phyloP scores from a whole-genome alignment of 345 rosid species.

The Tarenaya hassleriana region DNA sequence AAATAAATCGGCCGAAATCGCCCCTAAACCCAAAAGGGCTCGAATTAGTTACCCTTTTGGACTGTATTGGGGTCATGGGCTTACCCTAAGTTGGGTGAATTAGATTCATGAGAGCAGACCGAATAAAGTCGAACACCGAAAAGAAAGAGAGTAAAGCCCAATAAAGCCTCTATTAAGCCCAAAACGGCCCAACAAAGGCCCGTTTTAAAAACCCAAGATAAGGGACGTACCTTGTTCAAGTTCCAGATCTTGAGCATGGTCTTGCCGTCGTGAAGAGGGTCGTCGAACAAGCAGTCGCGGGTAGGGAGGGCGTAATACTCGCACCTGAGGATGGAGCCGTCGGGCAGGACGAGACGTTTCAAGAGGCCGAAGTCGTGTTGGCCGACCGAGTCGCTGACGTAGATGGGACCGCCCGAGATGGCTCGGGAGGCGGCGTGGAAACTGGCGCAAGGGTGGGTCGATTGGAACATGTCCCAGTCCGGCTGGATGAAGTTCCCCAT shows the following conservation, averaged over 20 bases:
- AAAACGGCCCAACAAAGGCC: neutral
- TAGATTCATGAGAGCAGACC: neutral
- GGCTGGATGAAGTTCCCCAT: conserved; percentile 99
- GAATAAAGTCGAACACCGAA: neutral
- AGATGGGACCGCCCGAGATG: conserved; percentile 90
- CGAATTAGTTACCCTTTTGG: no score
- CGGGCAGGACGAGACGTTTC: conserved; percentile 60
- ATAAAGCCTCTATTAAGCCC: neutral
- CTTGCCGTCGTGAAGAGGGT: conserved; percentile 96
- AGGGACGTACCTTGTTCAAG: conserved; percentile 66
- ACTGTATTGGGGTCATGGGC: no score
- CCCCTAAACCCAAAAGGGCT: no score
- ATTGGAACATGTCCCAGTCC: conserved; percentile 99
- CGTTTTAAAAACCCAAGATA: neutral
- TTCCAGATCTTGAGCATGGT: conserved; percentile 99
- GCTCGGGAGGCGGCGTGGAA: conserved; percentile 97
- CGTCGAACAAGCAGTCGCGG: conserved; percentile 73
- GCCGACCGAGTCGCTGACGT: conserved; percentile 76
- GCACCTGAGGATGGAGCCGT: conserved; percentile 81
- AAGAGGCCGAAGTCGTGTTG: conserved; percentile 70
- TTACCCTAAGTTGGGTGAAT: no score
- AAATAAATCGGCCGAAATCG: no score
- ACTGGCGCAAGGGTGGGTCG: conserved; percentile 91
- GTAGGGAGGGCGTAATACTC: conserved; percentile 89
- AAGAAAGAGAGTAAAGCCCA: no score